A percentile compares a stretch with the other conserved stretches of the same genome.
Conservation (phyloP, 2,329 filamentous ascomycete species). For the Gliomastix tumulicola region DNA sequence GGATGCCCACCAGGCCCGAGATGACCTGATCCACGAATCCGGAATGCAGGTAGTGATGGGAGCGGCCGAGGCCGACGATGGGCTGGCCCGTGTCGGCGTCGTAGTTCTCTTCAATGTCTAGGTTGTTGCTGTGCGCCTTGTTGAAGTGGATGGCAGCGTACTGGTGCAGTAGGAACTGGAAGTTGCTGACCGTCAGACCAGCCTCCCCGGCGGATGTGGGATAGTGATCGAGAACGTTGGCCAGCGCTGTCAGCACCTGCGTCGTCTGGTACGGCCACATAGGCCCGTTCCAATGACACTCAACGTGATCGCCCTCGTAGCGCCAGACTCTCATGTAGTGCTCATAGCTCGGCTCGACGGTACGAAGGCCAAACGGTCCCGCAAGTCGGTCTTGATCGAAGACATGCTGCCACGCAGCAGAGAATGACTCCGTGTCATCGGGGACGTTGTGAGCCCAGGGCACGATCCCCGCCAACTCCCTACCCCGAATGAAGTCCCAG, state of each 20-base stretch:
- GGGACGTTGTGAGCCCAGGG: not conserved
- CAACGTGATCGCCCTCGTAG: too few species aligned
- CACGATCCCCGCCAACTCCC: conserved; percentile 10
- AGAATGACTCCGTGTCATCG: too few species aligned
- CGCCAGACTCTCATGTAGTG: too few species aligned
- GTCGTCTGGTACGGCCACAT: conserved; percentile 37
- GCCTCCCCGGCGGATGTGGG: conserved; percentile 11
- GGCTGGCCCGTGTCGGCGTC: conserved; percentile 19
- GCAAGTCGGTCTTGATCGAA: too few species aligned
- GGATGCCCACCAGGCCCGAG: conserved; percentile 31
- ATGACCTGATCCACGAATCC: conserved; percentile 36
- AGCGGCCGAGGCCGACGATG: conserved; percentile 23
- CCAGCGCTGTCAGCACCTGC: conserved; percentile 31
- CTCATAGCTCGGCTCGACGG: too few species aligned
- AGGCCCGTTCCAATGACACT: conserved; percentile 36
- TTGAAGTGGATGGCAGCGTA: conserved; percentile 30
- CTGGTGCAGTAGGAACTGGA: conserved; percentile 24
- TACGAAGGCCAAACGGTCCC: too few species aligned
- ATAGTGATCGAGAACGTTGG: conserved; percentile 20
- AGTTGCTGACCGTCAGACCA: conserved; percentile 26
- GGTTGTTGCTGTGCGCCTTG: too few species aligned
- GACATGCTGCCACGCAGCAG: too few species aligned
- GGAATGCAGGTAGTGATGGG: conserved; percentile 29
- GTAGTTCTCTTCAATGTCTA: too few species aligned
- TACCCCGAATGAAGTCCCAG: conserved; percentile 10